Base-by-base conservation (phyloP, 2,329 filamentous ascomycete genomes). In the Penicillium sp. region DNA sequence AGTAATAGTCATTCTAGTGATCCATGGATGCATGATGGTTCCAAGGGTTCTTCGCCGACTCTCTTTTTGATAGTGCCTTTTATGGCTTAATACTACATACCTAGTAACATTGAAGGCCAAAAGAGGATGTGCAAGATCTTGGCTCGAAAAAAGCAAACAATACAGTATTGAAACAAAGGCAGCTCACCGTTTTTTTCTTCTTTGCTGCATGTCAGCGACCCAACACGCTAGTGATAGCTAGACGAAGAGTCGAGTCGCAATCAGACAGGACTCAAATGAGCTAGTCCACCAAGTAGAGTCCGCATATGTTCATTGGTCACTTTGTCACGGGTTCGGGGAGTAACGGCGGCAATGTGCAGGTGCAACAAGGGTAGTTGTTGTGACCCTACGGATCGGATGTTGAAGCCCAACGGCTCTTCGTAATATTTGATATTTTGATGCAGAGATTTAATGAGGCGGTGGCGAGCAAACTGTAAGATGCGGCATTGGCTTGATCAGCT, bases 311-410 rank as follows among this genome's bases (percentile, higher is more conserved):
- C 16, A 57, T 59, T 64, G 55, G 59, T 40, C 41, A 33, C 22
- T 30, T 50, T 26, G 38, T 53, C 30, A 40, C 30, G 46, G 12
- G 31, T 47, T 48, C 42, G 30, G 48, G 36, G 40, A 61, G 56
- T 45, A 53, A 57, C 45, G 35, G 26, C 59, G 57, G 61, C 35
- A 52, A 22, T 44, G 36, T 54, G 53, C 57, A 63, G 58, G 40
- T 50, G 41, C 16, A 28, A 28, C 36, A 57, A 37, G 50, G 50
- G 36, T 38, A 43, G 42, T 25, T 25, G 25, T 48, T 11, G 17
- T 58, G 46, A 28, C 35, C 42, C 28, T 51, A 35, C 26, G 31
- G 38, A 41, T 48, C 38, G 43, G 40, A 41, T 37, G 36, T 41
- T 14, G 22, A 36, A 49, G 16, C 16, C 37, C 51, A 42, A 42